Percentiles rank a stretch among this genome's conserved stretches.
Evolutionary conservation across 2,329 filamentous ascomycete genomes (phyloP).

Genomic region (Pseudocercospora pini-densiflorae): DNA sequence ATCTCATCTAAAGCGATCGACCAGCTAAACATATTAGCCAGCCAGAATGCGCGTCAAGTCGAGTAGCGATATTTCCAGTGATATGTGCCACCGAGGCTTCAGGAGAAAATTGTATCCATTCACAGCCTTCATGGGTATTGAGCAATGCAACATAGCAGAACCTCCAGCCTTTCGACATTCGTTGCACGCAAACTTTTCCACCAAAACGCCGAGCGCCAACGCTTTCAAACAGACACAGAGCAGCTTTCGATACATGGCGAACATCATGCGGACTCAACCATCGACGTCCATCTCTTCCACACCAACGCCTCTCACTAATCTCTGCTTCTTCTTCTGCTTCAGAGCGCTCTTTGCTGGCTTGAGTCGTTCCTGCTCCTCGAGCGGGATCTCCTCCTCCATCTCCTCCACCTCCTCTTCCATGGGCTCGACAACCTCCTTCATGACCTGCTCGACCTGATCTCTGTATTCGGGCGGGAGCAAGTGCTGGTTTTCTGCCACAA

Average conservation of each 20-base stretch:
- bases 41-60: not conserved
- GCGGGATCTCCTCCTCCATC: conserved; percentile 55
- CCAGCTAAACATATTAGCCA: not conserved
- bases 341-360: conserved; percentile 43
- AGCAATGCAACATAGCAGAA: not conserved
- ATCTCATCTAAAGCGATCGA: not conserved
- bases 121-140: not conserved
- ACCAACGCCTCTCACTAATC: conserved; percentile 50
- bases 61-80: not conserved
- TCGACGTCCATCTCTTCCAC: conserved; percentile 48
- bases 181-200: not conserved
- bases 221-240: conserved; percentile 4
- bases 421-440: conserved; percentile 62
- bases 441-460: conserved; percentile 52
- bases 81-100: not conserved
- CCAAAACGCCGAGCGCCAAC: conserved; percentile 8
- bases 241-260: not conserved
- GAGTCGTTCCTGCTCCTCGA: conserved; percentile 40
- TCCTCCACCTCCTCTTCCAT: conserved; percentile 60
- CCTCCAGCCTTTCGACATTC: not conserved
- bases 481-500: conserved; percentile 91
- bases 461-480: conserved; percentile 69
- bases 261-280: conserved; percentile 30
- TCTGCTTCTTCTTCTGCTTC: conserved; percentile 53
- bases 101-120: not conserved